Evolutionary conservation across 768 basidiomycete species (phyloP).

Genomic region (Dioszegia aurantiaca): DNA sequence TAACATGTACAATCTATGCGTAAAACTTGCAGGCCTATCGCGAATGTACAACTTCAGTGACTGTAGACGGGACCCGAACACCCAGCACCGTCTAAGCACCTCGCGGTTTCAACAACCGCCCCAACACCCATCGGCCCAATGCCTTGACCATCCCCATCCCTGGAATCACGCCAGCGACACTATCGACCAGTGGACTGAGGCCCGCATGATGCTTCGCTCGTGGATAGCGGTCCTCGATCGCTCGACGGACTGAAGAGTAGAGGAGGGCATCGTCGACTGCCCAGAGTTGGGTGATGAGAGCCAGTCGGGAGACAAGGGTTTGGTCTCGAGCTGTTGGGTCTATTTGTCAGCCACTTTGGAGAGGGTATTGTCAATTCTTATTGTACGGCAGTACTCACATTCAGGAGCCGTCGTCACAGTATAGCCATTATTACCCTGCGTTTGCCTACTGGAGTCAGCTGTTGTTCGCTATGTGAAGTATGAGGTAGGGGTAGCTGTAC

Average conservation of each 20-base stretch:
- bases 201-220: constrained; percentile 35
- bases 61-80: too few species aligned
- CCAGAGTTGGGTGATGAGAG: constrained; percentile 26
- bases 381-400: too few species aligned
- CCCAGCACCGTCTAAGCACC: constrained; percentile 18
- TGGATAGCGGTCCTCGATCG: constrained; percentile 39
- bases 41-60: not conserved
- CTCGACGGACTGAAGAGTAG: constrained; percentile 36
- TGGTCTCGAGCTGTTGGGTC: not conserved
- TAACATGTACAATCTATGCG: too few species aligned
- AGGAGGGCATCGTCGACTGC: constrained; percentile 44
- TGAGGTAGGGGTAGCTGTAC: too few species aligned
- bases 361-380: too few species aligned
- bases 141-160: constrained; percentile 17
- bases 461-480: not conserved
- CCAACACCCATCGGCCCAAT: constrained; percentile 28
- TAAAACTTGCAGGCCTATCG: too few species aligned
- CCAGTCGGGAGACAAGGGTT: constrained; percentile 15
- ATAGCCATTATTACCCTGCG: too few species aligned
- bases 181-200: constrained; percentile 22
- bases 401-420: too few species aligned
- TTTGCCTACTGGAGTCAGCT: not conserved
- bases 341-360: too few species aligned
- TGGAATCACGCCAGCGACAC: constrained; percentile 20
- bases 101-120: constrained; percentile 27